These are phyloP conservation scores for Bryoglossum gracile DNA, from an alignment of 495 filamentous ascomycete genomes.

Conservation along the genomic window DNA sequence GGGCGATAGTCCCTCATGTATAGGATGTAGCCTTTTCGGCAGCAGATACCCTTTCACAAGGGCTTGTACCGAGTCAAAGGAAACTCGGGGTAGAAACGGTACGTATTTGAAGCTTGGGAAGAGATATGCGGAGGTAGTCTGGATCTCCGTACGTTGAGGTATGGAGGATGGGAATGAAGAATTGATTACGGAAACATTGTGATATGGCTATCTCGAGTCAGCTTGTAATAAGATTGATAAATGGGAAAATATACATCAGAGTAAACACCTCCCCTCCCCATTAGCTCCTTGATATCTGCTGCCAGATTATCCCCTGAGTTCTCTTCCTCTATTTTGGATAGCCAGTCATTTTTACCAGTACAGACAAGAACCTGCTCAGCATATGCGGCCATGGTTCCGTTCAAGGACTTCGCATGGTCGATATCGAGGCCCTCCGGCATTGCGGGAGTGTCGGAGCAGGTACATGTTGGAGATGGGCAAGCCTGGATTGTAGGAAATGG, in stretches of 20 bases:
- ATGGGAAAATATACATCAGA: constrained; percentile 43
- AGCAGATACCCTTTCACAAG: constrained; percentile 52
- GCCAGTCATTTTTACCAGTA: constrained; percentile 78
- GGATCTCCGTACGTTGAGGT: constrained; percentile 33
- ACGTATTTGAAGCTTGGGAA: constrained; percentile 76
- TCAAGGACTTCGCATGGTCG: constrained; percentile 59
- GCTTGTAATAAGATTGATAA: no score
- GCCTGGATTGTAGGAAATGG: constrained; percentile 20
- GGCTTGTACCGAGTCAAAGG: constrained; percentile 41
- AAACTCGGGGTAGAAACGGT: constrained; percentile 52
- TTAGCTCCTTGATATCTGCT: constrained; percentile 57
- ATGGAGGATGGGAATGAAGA: constrained; percentile 53
- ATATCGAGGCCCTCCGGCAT: constrained; percentile 68
- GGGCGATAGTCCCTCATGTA: constrained; percentile 48
- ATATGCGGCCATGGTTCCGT: constrained; percentile 72
- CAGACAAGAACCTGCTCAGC: constrained; percentile 74
- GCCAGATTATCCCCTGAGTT: constrained; percentile 54
- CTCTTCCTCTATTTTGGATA: constrained; percentile 55
- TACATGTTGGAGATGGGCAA: constrained; percentile 67
- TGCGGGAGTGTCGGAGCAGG: constrained; percentile 56
- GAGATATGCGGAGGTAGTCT: constrained; percentile 57
- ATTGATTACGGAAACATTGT: constrained; percentile 68
- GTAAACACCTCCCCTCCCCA: constrained; percentile 58
- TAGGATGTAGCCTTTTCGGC: constrained; percentile 50
- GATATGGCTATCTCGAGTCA: no score